Conservation (phyloP, 108 stramenopile genomes). For the Halocafeteria seosinensis region DNA sequence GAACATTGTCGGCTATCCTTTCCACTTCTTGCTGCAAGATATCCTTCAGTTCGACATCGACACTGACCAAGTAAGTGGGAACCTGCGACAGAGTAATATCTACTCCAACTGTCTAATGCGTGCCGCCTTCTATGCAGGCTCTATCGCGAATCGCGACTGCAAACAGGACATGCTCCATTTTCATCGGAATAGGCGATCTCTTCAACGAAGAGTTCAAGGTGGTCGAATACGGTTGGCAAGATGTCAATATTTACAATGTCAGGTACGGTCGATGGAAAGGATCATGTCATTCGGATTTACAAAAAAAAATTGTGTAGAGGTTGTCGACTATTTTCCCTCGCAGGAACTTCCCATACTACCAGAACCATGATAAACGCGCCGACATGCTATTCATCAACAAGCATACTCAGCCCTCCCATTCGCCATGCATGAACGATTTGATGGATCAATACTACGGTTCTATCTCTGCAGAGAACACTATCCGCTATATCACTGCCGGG, state of each 20-base stretch:
- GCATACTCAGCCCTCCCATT: constrained; percentile 4
- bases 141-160: not conserved
- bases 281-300: too few species aligned
- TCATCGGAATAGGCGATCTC: constrained; percentile 7
- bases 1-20: constrained; percentile 1
- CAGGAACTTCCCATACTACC: not conserved
- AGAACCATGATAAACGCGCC: not conserved
- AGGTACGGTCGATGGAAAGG: too few species aligned
- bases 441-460: constrained; percentile 1
- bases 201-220: not conserved
- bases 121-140: too few species aligned
- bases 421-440: constrained; percentile 1
- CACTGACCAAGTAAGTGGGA: too few species aligned
- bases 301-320: too few species aligned
- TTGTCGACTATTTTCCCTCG: too few species aligned
- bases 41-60: not conserved
- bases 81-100: too few species aligned
- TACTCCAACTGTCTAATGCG: too few species aligned
- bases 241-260: constrained; percentile 1
- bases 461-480: not conserved
- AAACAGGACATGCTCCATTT: constrained; percentile 14
- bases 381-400: constrained; percentile 13
- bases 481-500: not conserved
- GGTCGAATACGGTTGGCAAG: not conserved
- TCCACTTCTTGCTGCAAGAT: constrained; percentile 2